Evolutionary conservation across 331 rosid genomes (phyloP).

Genomic region (Quercus lobata): DNA sequence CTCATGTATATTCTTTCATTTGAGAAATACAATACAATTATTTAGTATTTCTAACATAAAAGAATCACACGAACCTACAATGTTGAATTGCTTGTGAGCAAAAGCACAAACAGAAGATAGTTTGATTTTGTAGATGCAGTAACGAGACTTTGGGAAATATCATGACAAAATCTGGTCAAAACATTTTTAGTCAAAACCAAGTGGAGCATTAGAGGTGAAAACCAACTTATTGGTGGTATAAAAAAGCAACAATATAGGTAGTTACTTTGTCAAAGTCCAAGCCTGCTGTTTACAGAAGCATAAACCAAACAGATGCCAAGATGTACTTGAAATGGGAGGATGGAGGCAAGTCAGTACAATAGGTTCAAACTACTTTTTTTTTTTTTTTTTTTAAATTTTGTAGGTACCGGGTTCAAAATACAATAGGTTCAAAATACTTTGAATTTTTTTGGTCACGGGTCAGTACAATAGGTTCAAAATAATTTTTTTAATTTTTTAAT

Average conservation of each 20-base stretch:
- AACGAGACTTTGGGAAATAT: not conserved
- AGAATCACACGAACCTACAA: conserved; percentile 75
- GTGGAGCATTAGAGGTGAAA: not conserved
- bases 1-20: too few relatives aligned
- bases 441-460: too few relatives aligned
- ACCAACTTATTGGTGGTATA: not conserved
- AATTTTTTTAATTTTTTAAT: too few relatives aligned
- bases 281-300: not conserved
- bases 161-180: not conserved
- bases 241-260: not conserved
- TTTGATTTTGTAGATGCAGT: not conserved
- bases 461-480: too few relatives aligned
- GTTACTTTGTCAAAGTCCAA: not conserved
- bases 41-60: not conserved
- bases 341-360: too few relatives aligned
- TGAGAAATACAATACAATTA: too few relatives aligned
- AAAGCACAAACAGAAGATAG: not conserved
- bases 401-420: too few relatives aligned
- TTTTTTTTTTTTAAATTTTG: too few relatives aligned
- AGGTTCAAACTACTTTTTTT: too few relatives aligned
- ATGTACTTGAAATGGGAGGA: not conserved
- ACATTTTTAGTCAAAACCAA: not conserved
- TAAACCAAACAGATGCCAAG: not conserved
- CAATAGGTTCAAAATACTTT: too few relatives aligned
- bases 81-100: conserved; percentile 1